Base-by-base conservation (phyloP, 208 protist species). In the Vickermania ingenoplastis region DNA sequence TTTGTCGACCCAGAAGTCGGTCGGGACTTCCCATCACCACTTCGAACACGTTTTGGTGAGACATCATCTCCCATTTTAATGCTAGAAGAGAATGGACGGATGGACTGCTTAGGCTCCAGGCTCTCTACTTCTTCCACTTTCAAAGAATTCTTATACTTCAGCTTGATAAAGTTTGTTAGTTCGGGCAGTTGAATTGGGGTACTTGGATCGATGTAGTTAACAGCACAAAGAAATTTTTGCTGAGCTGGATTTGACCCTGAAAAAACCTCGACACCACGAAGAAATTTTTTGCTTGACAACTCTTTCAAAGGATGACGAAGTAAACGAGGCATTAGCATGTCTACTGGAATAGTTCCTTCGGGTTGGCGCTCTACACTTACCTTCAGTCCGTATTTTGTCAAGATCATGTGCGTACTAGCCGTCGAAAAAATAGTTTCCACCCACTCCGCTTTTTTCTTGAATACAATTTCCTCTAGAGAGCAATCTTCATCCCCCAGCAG, bases 181-280 rank as follows among this genome's bases (percentile, higher is more conserved):
- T 81, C 69, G 7, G 89, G 89, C n/a, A 95, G 59, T 27, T 78
- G 71, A 49, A 92, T 75, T 26, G 83, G 53, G 49, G 68, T 41
- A 21, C 75, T 56, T 0, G 89, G 85, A 61, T 92, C 86, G 3
- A 92, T 61, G 63, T 85, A 65, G 66, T 79, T 81, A n/a, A 95
- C 59, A 45, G 79, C 77, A 60, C 89, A 91, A 3, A 95, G 59
- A 57, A 84, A 67, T n/a, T 73, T 70, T 53, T 91, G 89, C 58
- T 83, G 78, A 2, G 71, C 55, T 17, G 82, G 82, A 57, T 82
- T 79, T 31, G 73, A 64, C 1, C 85, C 83, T 2, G 73, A 64
- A 67, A 73, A 92, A 2, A 95, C 50, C 28, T 92, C 86, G 17
- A 95, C 65, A 0, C 71, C 72, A 53, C 71, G 80, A 22, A 86